phyloP scores from a whole-genome alignment of 192 early-diverging fungal genomes.

The Backusella psychrophila region DNA sequence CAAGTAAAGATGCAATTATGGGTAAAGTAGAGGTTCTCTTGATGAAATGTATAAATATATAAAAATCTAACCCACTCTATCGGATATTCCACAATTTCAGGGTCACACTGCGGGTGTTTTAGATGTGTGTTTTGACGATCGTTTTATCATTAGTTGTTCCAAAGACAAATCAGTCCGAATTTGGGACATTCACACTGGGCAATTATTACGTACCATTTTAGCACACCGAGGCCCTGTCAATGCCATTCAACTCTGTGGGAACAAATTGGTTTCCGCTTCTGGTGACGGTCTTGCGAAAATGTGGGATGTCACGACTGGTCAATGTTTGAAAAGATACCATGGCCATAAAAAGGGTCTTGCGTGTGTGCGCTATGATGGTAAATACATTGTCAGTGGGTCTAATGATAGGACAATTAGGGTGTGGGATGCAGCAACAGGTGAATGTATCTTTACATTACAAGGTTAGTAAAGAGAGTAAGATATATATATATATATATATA shows the following conservation, averaged over 20 bases:
- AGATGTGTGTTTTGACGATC: slow-evolving; percentile 81
- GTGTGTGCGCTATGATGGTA: slow-evolving; percentile 87
- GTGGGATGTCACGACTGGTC: slow-evolving; percentile 75
- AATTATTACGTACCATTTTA: slow-evolving; percentile 63
- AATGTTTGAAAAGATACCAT: slow-evolving; percentile 60
- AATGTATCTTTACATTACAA: slow-evolving; percentile 50
- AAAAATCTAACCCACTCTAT: not conserved
- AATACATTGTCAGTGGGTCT: slow-evolving; percentile 78
- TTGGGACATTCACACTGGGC: slow-evolving; percentile 72
- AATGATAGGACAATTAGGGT: slow-evolving; percentile 79
- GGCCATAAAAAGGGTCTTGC: slow-evolving; percentile 88
- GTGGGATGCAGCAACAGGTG: slow-evolving; percentile 64
- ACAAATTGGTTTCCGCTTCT: slow-evolving; percentile 74
- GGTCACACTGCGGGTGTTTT: slow-evolving; percentile 85
- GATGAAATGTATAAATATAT: no score
- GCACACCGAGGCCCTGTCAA: slow-evolving; percentile 97
- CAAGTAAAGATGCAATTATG: slow-evolving; percentile 46
- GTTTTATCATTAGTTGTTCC: slow-evolving; percentile 84
- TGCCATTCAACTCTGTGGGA: slow-evolving; percentile 78
- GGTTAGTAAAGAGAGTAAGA: slow-evolving; percentile 14
- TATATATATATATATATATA: no score
- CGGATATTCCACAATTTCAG: not conserved
- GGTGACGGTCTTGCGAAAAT: slow-evolving; percentile 82
- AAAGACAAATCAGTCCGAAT: slow-evolving; percentile 93
- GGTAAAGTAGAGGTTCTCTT: slow-evolving; percentile 3